Percentiles rank a stretch among this genome's conserved stretches.
phyloP scores from a whole-genome alignment of 169 alveolate genomes.

The Eimeria praecox region DNA sequence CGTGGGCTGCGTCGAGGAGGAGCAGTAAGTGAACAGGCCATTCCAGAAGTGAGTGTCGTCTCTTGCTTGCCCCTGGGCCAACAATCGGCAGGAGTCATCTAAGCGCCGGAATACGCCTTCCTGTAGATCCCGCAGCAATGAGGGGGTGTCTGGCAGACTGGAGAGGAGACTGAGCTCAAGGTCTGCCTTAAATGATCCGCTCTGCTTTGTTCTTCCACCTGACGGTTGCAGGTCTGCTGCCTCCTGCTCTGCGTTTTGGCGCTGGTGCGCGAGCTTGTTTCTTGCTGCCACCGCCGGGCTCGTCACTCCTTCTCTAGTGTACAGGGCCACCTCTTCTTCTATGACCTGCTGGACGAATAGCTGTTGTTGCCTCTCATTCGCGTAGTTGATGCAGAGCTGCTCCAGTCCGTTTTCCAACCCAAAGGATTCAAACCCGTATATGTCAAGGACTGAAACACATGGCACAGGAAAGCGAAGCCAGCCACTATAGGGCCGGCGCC shows the following conservation, averaged over 20 bases:
- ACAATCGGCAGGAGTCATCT: conserved; percentile 60
- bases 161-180: conserved; percentile 7
- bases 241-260: neutral
- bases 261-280: neutral
- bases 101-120: conserved; percentile 65
- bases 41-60: conserved; percentile 66
- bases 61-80: conserved; percentile 71
- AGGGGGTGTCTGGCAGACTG: conserved; percentile 32
- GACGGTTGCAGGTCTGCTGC: neutral
- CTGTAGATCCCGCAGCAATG: conserved; percentile 16
- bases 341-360: conserved; percentile 93
- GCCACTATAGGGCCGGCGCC: too few relatives aligned
- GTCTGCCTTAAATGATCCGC: neutral
- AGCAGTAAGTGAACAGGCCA: conserved; percentile 47
- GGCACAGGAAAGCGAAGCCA: too few relatives aligned
- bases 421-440: conserved; percentile 71
- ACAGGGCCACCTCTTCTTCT: conserved; percentile 58
- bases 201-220: neutral
- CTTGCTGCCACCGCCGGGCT: conserved; percentile 31
- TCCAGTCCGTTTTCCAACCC: conserved; percentile 89
- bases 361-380: conserved; percentile 92
- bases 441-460: conserved; percentile 42
- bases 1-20: neutral
- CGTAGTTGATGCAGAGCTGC: conserved; percentile 94
- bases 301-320: conserved; percentile 41